Base-by-base conservation (phyloP, 1,284 basidiomycete species). In the Fomitopsis schrenkii region DNA sequence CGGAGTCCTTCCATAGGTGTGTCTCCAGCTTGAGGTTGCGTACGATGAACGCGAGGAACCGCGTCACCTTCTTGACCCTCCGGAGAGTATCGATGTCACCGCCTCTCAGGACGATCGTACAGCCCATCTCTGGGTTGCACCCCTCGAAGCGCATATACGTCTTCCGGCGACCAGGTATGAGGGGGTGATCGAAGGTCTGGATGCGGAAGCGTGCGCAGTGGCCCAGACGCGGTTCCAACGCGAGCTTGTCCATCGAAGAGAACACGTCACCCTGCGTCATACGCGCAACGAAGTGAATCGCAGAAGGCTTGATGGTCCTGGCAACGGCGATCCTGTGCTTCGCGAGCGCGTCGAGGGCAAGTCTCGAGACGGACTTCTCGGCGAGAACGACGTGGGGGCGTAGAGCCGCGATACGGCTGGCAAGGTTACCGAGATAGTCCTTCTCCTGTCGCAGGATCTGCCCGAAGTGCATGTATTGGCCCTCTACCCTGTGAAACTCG, bases 61-160 rank as follows among this genome's bases (percentile, higher is more conserved):
- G 83, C 22, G 95, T 91, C 59, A 99, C 91, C 70, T 91, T 90
- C 80, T 99, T 99, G 72, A 99, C 84, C 46, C 90, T 88, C 57
- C 83, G 83, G 59, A 99, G 79, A 1, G 87, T 91, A 42, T 87
- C 85, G 61, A 91, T 80, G 70, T 95, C 85, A 10, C 86, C 95
- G n/a, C 97, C 97, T 48, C 97, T 85, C 30, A 99, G 76, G 33
- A 99, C 83, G 66, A 99, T 90, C 0, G 96, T 98, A 67, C 95
- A 97, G 0, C 96, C 95, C 79, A 95, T 91, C 66, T 97, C 93
- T 58, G 87, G 85, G 69, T 87, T 90, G 69, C 95, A 97, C 0
- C 97, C 97, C 74, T 97, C 95, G 70, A 99, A 98, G 1, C 97
- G 89, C 93, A 99, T 96, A 71, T 95, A 92, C 0, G 95, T 95